phyloP scores from a whole-genome alignment of 192 early-diverging fungal species.

The Entomortierella beljakovae region DNA sequence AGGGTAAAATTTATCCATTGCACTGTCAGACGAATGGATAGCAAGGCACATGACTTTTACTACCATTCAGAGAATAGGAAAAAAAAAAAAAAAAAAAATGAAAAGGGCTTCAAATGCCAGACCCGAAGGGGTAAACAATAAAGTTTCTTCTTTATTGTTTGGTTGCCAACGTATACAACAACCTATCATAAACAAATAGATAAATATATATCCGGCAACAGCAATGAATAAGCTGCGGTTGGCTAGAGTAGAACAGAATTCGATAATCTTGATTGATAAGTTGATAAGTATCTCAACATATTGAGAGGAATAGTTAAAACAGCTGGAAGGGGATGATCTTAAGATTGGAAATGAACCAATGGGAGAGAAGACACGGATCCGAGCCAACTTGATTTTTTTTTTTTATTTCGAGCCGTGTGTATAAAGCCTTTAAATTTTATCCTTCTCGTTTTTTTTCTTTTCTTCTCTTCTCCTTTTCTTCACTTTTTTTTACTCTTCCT shows the following conservation, averaged over 20 bases:
- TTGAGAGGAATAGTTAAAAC: background rate
- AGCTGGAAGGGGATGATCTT: background rate
- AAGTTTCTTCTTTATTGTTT: no score
- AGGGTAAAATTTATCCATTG: no score
- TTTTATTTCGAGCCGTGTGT: background rate
- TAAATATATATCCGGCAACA: no score
- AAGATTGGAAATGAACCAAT: constrained; percentile 29
- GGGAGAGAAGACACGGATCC: constrained; percentile 15
- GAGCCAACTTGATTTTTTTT: constrained; percentile 7
- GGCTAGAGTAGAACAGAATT: no score
- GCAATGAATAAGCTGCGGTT: no score
- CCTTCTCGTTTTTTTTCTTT: background rate
- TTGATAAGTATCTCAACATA: background rate
- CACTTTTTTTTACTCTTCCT: constrained; percentile 20
- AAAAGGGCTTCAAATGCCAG: no score
- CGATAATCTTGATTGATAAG: background rate
- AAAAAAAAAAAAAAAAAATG: background rate
- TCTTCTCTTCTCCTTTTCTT: constrained; percentile 12
- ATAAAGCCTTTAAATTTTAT: background rate
- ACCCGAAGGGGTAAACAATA: no score
- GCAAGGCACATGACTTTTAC: no score
- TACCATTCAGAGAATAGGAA: no score
- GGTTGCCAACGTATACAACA: no score
- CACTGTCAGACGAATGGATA: no score
- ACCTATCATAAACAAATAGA: no score